Evolutionary conservation across 2,329 filamentous ascomycete genomes (phyloP).

Genomic region (Microsporum audouinii): DNA sequence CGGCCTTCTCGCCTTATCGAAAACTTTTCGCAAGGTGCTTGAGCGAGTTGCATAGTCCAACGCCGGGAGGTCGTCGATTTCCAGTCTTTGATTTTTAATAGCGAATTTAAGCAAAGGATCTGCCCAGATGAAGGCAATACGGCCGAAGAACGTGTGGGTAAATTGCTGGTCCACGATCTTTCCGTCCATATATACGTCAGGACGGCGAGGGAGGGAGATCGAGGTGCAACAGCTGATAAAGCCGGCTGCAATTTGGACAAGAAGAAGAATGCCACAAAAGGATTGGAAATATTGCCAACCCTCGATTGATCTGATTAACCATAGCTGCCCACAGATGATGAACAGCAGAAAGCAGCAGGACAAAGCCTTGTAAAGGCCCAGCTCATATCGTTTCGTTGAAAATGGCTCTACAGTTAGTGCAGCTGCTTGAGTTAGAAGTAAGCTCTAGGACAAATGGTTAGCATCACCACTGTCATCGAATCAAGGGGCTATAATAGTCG

Average conservation of each 20-base stretch:
- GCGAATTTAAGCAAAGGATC: constrained; percentile 44
- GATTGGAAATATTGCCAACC: not conserved
- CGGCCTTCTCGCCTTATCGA: constrained; percentile 25
- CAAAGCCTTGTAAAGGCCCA: constrained; percentile 24
- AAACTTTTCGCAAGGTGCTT: constrained; percentile 42
- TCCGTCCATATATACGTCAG: constrained; percentile 52
- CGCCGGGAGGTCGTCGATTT: constrained; percentile 51
- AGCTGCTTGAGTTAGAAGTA: constrained; percentile 25
- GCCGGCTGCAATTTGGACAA: constrained; percentile 18
- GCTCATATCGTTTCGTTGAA: constrained; percentile 22
- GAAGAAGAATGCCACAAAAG: constrained; percentile 1
- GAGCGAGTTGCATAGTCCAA: constrained; percentile 46
- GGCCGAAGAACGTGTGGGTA: constrained; percentile 49
- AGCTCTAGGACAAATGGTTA: constrained; percentile 13
- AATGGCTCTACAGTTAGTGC: constrained; percentile 27
- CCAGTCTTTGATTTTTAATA: constrained; percentile 47
- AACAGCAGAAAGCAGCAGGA: constrained; percentile 20
- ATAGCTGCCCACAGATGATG: constrained; percentile 2
- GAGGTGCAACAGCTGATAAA: constrained; percentile 40
- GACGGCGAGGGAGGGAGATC: constrained; percentile 53
- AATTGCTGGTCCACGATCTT: constrained; percentile 52
- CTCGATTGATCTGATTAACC: constrained; percentile 11
- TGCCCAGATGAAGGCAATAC: constrained; percentile 58
- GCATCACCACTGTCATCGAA: not conserved
- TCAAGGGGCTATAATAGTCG: not conserved